Percentiles rank a stretch among this genome's conserved stretches.
These are phyloP conservation scores for Sphagnum tenellum DNA, from an alignment of 225 moss, liverwort and hornwort species.

Conservation along the genomic window DNA sequence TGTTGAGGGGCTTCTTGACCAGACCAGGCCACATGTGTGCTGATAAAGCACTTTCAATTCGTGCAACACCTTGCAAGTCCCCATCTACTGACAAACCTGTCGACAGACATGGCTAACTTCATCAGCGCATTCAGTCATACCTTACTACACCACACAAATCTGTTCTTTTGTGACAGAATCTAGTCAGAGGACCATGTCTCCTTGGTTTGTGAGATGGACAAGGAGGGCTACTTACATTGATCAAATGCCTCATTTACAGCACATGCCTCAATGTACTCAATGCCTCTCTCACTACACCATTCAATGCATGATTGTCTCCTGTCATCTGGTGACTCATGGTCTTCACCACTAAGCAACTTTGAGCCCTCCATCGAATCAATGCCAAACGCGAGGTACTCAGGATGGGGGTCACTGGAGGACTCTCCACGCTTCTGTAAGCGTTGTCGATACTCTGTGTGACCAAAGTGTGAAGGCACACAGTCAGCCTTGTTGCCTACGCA, in stretches of 20 bases:
- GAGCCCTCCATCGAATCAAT: conserved; percentile 80
- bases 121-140: no score
- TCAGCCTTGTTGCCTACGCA: conserved; percentile 98
- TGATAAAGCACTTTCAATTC: conserved; percentile 74
- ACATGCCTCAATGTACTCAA: conserved; percentile 93
- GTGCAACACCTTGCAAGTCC: conserved; percentile 85
- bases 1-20: conserved; percentile 60
- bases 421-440: conserved; percentile 78
- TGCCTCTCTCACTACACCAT: conserved; percentile 85
- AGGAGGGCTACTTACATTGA: conserved; percentile 41
- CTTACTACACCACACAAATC: no score
- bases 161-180: no score
- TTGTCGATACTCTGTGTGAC: conserved; percentile 76
- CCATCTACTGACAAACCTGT: conserved; percentile 95
- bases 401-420: conserved; percentile 88
- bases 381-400: conserved; percentile 85
- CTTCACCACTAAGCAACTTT: conserved; percentile 48
- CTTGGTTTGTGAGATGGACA: no score
- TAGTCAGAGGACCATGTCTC: no score
- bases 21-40: conserved; percentile 99
- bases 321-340: conserved; percentile 35
- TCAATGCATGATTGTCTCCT: conserved; percentile 59
- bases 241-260: conserved; percentile 83
- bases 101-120: not conserved
- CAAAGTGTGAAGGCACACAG: conserved; percentile 78